These are phyloP conservation scores for Phytophthora ohioensis DNA, from an alignment of 352 stramenopile genomes.

Conservation along the genomic window DNA sequence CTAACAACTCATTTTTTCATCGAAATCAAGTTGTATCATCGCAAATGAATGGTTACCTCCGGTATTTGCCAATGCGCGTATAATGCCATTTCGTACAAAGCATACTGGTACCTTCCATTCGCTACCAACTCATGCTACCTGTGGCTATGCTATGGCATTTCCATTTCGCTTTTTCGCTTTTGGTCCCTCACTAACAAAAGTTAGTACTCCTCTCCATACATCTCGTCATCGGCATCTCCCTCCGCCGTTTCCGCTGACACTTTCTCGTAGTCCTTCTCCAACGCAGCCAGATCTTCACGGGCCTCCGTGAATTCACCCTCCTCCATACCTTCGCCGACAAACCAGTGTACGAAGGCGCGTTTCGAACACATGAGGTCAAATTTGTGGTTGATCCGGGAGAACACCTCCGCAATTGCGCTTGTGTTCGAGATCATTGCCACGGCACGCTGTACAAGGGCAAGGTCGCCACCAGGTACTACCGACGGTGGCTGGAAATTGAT, in stretches of 20 bases:
- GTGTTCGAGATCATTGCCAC: conserved; percentile 99
- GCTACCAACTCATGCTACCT: no score
- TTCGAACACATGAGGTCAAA: conserved; percentile 87
- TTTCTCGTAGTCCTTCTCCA: not conserved
- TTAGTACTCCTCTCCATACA: conserved; percentile 9
- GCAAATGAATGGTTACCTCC: no score
- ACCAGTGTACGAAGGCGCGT: conserved; percentile 98
- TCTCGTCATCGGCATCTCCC: conserved; percentile 1
- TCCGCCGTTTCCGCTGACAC: conserved; percentile 5
- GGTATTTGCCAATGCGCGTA: no score
- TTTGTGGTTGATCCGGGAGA: conserved; percentile 98
- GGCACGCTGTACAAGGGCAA: conserved; percentile 97
- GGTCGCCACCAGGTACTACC: conserved; percentile 95
- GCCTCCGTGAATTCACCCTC: conserved; percentile 96
- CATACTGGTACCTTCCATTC: no score
- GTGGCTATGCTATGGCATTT: no score
- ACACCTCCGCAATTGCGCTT: conserved; percentile 97
- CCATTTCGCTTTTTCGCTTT: no score
- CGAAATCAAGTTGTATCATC: no score
- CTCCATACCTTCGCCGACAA: conserved; percentile 99
- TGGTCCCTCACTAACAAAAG: not conserved
- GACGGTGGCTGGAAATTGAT: conserved; percentile 99
- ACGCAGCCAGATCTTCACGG: conserved; percentile 6
- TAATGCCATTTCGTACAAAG: no score
- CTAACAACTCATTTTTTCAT: no score